Evolutionary conservation across 2,329 filamentous ascomycete species (phyloP).

Genomic region (Juglanconis juglandina): DNA sequence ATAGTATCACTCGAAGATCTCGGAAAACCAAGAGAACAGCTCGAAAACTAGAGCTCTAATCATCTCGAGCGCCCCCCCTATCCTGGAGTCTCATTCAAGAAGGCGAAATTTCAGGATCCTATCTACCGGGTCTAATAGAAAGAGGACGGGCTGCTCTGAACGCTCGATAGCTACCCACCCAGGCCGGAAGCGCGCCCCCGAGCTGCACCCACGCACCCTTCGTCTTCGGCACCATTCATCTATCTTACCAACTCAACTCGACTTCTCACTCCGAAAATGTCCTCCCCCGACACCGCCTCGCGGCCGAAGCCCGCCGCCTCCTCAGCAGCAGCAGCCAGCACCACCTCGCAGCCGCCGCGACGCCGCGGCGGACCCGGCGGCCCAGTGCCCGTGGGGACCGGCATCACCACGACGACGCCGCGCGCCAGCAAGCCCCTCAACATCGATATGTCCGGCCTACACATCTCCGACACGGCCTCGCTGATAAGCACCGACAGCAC

Average conservation of each 20-base stretch:
- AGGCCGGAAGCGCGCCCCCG: too few species aligned
- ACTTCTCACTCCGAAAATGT: neutral
- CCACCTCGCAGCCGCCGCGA: neutral
- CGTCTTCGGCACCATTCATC: neutral
- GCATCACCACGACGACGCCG: neutral
- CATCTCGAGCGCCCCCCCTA: neutral
- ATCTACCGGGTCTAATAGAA: neutral
- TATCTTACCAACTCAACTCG: neutral
- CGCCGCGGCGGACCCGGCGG: conserved; percentile 3
- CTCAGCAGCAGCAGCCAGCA: neutral
- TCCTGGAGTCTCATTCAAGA: too few species aligned
- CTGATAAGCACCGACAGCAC: neutral
- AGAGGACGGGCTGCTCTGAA: too few species aligned
- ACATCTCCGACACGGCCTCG: conserved; percentile 12
- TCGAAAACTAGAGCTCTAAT: neutral
- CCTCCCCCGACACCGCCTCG: conserved; percentile 4
- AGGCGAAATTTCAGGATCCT: neutral
- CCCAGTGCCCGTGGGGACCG: neutral
- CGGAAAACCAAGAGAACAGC: neutral
- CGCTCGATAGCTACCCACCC: too few species aligned
- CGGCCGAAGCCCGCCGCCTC: neutral
- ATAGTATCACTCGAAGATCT: neutral
- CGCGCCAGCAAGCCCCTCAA: neutral
- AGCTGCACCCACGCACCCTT: neutral
- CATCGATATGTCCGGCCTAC: conserved; percentile 8